Conservation (phyloP, 140 eudicot genomes). For the Oenanthe javanica region DNA sequence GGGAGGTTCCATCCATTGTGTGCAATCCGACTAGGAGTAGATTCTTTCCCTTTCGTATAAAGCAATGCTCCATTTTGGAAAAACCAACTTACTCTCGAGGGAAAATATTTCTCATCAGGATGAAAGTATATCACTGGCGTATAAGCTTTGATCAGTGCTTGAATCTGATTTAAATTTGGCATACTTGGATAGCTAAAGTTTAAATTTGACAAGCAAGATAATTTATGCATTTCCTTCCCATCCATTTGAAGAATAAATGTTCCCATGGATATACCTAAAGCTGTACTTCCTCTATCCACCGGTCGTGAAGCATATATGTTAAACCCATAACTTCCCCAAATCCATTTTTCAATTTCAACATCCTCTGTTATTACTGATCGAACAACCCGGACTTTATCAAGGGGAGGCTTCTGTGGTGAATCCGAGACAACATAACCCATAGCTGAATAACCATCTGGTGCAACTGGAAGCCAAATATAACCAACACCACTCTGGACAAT, state of each 20-base stretch:
- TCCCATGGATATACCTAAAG: conserved; percentile 34
- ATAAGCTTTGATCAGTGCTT: conserved; percentile 39
- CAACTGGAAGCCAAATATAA: conserved; percentile 52
- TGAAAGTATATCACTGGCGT: conserved; percentile 48
- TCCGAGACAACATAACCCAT: conserved; percentile 43
- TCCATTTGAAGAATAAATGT: conserved; percentile 34
- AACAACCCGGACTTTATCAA: conserved; percentile 44
- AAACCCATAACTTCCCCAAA: conserved; percentile 45
- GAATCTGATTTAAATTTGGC: conserved; percentile 49
- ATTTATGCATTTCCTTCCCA: conserved; percentile 11
- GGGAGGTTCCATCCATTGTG: conserved; percentile 57
- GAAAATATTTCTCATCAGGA: conserved; percentile 41
- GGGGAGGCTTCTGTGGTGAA: conserved; percentile 40
- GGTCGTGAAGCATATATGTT: conserved; percentile 41
- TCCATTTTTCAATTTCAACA: conserved; percentile 30
- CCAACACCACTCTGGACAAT: conserved; percentile 42
- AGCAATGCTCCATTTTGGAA: conserved; percentile 57
- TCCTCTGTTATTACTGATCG: conserved; percentile 38
- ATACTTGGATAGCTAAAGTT: conserved; percentile 22
- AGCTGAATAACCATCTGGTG: conserved; percentile 56
- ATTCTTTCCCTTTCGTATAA: conserved; percentile 38
- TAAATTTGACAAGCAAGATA: conserved; percentile 34
- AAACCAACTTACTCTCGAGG: conserved; percentile 48
- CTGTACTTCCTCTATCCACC: conserved; percentile 36
- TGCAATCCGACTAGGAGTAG: conserved; percentile 24